Conservation (phyloP, 805 yeast genomes). For the Saturnispora ahearnii region DNA sequence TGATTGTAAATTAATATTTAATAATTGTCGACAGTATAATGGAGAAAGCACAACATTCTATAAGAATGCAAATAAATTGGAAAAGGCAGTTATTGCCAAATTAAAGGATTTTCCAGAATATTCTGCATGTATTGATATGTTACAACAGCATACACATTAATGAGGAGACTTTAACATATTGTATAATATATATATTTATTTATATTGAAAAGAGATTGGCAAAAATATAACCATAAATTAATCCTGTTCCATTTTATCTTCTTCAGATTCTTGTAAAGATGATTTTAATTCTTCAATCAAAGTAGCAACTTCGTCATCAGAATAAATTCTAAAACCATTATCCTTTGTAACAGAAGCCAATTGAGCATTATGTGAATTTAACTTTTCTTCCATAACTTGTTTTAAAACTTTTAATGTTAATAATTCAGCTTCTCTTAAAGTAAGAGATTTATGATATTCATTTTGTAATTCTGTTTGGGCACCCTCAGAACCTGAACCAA, state of each 20-base stretch:
- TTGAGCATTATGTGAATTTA: conserved; percentile 92
- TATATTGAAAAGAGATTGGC: background rate
- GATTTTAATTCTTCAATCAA: conserved; percentile 72
- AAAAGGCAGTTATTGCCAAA: conserved; percentile 75
- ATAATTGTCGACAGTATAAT: conserved; percentile 87
- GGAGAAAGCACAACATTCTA: conserved; percentile 91
- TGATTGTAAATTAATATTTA: conserved; percentile 78
- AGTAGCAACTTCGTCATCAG: conserved; percentile 71
- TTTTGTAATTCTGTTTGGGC: conserved; percentile 97
- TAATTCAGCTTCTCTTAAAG: conserved; percentile 87
- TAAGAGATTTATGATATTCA: conserved; percentile 88
- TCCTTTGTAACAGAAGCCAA: conserved; percentile 85
- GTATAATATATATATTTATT: background rate
- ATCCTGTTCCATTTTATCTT: conserved; percentile 6
- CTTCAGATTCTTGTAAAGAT: conserved; percentile 55
- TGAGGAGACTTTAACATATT: background rate
- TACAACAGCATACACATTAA: conserved; percentile 13
- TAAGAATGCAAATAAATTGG: conserved; percentile 90
- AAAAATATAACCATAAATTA: background rate
- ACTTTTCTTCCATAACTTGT: conserved; percentile 98
- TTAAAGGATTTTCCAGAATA: conserved; percentile 89
- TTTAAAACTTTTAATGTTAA: conserved; percentile 81
- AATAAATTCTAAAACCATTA: conserved; percentile 77
- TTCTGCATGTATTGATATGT: conserved; percentile 62
- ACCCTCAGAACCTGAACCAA: conserved; percentile 98